These are phyloP conservation scores for Cercospora sp. DNA, from an alignment of 2,329 filamentous ascomycete genomes.

Conservation along the genomic window DNA sequence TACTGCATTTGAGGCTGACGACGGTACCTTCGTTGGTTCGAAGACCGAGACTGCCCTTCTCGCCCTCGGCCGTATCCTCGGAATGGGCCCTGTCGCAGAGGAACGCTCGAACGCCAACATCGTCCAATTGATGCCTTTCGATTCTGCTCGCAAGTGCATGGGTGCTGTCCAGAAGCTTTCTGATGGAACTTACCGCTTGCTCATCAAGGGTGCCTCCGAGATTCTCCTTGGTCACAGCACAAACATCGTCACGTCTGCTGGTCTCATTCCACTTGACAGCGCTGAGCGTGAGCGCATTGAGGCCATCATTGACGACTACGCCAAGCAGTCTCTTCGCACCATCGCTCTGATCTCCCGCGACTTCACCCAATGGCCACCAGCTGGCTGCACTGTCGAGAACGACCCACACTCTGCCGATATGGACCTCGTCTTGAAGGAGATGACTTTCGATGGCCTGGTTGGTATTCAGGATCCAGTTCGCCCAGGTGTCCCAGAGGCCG, in stretches of 20 bases:
- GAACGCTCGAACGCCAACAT: slow-evolving; percentile 64
- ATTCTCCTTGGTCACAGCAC: slow-evolving; percentile 52
- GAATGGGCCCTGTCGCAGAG: slow-evolving; percentile 61
- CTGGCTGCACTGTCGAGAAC: slow-evolving; percentile 59
- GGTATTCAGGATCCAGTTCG: slow-evolving; percentile 74
- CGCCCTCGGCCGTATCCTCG: slow-evolving; percentile 66
- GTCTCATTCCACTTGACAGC: slow-evolving; percentile 50
- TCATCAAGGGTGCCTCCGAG: slow-evolving; percentile 55
- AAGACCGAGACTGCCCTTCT: slow-evolving; percentile 77
- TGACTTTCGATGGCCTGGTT: slow-evolving; percentile 71
- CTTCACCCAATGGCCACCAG: slow-evolving; percentile 74
- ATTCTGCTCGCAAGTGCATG: slow-evolving; percentile 69
- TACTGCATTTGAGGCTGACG: slow-evolving; percentile 67
- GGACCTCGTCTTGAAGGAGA: slow-evolving; percentile 68
- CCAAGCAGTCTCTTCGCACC: slow-evolving; percentile 75
- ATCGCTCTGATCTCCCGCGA: slow-evolving; percentile 83
- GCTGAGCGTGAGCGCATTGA: slow-evolving; percentile 61
- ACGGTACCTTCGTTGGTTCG: slow-evolving; percentile 70
- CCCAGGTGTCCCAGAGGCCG: slow-evolving; percentile 66
- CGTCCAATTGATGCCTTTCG: slow-evolving; percentile 59
- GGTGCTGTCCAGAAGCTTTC: slow-evolving; percentile 60
- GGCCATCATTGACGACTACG: slow-evolving; percentile 73
- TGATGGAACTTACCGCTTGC: slow-evolving; percentile 56
- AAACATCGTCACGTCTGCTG: slow-evolving; percentile 60
- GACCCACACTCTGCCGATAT: slow-evolving; percentile 66